Base-by-base conservation (phyloP, 306 rosid species). In the Trifolium subterraneum region DNA sequence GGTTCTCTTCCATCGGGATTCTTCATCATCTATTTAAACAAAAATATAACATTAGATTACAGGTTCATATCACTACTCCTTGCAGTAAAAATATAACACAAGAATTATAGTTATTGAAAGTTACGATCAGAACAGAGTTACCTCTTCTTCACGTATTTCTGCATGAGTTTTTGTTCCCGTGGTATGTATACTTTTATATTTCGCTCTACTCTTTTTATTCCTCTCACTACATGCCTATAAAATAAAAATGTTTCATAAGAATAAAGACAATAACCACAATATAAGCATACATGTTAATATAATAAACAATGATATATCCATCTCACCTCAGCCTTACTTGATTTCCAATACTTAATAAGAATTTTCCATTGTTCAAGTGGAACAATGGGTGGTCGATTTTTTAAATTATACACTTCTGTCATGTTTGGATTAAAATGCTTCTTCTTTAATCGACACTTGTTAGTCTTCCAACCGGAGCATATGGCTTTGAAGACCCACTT, bases 1-100 rank as follows among this genome's bases (percentile, higher is more conserved):
- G 50, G 69, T 20, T 64, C 69, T 38, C 50, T 64, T 64, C 69
- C 31, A 36, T 64, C 22, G 9, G 31, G 50, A 18, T 64, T 64
- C 50, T n/a, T 64, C 50, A 4, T 64, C 39, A 51, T 2, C 51
- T 38, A 35, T n/a, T 63, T 1, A n/a, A n/a, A n/a, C n/a, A n/a
- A n/a, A n/a, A n/a, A n/a, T n/a, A n/a, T n/a, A n/a, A n/a, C n/a
- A n/a, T n/a, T n/a, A n/a, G n/a, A n/a, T n/a, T n/a, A n/a, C n/a
- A n/a, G n/a, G n/a, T n/a, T n/a, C n/a, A n/a, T n/a, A n/a, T n/a
- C n/a, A n/a, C n/a, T n/a, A n/a, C n/a, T n/a, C n/a, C n/a, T n/a
- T n/a, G n/a, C n/a, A n/a, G n/a, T n/a, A n/a, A n/a, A n/a, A n/a
- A n/a, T n/a, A n/a, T n/a, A n/a, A n/a, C n/a, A n/a, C n/a, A n/a